Evolutionary conservation across 2,329 filamentous ascomycete genomes (phyloP), one percentile per base, ranked within the genome.

Genomic region (Chaetomiaceae sp.): DNA sequence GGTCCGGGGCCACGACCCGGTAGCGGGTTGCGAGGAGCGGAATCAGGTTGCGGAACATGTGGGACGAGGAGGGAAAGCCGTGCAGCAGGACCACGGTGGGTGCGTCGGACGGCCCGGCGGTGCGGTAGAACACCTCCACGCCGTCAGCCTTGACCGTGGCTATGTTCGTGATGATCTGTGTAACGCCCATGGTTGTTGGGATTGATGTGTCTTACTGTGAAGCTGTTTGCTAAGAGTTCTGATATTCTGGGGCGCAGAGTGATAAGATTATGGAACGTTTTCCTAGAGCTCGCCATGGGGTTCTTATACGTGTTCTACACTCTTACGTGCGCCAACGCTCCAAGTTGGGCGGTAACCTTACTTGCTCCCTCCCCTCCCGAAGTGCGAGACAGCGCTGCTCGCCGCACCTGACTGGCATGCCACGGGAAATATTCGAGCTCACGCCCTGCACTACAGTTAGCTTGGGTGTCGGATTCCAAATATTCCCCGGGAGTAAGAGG

Each of bases 1-100:
- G 69, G 62, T 84, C 81, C 0, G 80, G 81, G 0, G 80, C 80
- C 13, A 84, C 62, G 37, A 75, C 67, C 18, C 65, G 67, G 58
- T 75, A 75, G 30, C 60, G 58, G 18, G 59, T 48, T 9, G 68
- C 67, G 23, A 76, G 68, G 11, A 69, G 64, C 0, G 72, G 71
- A 16, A 76, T 74, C 8, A 75, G 64, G 59, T 75, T 69, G 56
- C 73, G 71, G 57, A 69, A 76, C 61, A 71, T 68, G 58, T 71
- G 69, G 0, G 71, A 74, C 0, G 72, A 75, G 4, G 68, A 62
- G 2, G 74, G 73, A 53, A 71, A 76, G n/a, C 73, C 73, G 56
- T 76, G 73, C 4, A 76, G 66, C 6, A 75, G 69, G 9, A 76
- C 65, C 13, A 76, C 43, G 3, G 68, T 67, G 4, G 69, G 70